These are phyloP conservation scores for Cystobasidium slooffiae DNA, from an alignment of 1,284 basidiomycete species.

Conservation along the genomic window DNA sequence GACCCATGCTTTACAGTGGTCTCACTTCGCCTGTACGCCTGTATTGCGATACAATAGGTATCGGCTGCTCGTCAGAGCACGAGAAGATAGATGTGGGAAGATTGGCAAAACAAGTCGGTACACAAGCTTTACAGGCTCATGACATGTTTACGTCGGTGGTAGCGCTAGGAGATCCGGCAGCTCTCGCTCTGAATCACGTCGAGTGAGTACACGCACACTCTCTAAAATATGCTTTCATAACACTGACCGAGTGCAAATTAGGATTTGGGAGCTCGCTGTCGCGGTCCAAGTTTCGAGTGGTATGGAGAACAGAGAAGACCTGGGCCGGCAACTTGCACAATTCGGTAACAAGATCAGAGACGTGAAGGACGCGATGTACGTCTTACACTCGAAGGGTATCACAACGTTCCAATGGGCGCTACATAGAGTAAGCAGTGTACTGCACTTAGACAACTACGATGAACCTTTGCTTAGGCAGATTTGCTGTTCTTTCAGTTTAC, in stretches of 20 bases:
- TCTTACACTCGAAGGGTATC: conserved; percentile 45
- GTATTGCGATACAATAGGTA: conserved; percentile 9
- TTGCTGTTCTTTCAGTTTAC: conserved; percentile 47
- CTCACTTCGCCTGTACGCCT: not conserved
- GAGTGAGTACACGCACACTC: conserved; percentile 33
- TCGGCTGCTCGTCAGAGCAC: conserved; percentile 5
- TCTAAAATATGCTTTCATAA: not conserved
- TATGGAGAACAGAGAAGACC: conserved; percentile 47
- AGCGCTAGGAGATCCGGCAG: conserved; percentile 44
- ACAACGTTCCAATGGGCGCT: conserved; percentile 47
- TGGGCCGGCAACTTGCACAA: conserved; percentile 44
- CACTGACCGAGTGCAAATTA: not conserved
- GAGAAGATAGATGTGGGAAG: conserved; percentile 24
- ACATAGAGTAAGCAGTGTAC: conserved; percentile 23
- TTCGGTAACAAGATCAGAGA: conserved; percentile 49
- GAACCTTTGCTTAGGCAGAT: not conserved
- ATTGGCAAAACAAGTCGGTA: conserved; percentile 27
- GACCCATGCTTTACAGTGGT: not conserved
- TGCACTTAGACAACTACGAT: not conserved
- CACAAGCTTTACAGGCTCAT: conserved; percentile 47
- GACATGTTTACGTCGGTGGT: conserved; percentile 52
- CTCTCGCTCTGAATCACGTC: conserved; percentile 48
- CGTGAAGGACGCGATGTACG: conserved; percentile 51
- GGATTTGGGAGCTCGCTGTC: conserved; percentile 51
- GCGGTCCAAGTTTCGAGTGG: conserved; percentile 49